Base-by-base conservation (phyloP, 192 early-diverging fungal species). In the Entophlyctis luteolus region DNA sequence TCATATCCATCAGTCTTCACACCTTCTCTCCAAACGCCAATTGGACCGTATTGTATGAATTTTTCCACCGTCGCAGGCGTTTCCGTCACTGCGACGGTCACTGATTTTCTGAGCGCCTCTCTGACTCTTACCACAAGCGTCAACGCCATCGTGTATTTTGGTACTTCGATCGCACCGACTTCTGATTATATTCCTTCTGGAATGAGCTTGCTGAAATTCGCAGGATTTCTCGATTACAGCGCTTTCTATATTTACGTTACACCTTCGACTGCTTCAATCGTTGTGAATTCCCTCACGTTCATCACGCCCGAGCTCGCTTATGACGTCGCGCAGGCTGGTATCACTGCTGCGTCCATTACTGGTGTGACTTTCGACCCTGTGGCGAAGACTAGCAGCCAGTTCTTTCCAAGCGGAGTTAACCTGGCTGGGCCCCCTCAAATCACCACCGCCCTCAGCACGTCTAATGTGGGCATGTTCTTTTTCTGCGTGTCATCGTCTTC, bases 181-280 rank as follows among this genome's bases (percentile, higher is more conserved):
- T 8, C 49, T 8, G 62, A 65, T 31, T 55, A 71, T 28, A 39
- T 71, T 33, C 60, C 59, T 4, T 14, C 59, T 4, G 62, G 48
- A 39, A 39, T 46, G 23, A 54, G 35, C 4, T 38, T 59, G n/a
- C 5, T 71, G 29, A 2, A 8, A 12, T 71, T 71, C 35, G 70
- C 60, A 16, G 70, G 70, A 29, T 71, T 62, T 33, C 53, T 71
- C 16, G 70, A 71, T 23, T 71, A 55, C 33, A 59, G 70, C 18
- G 35, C 60, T 8, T 71, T 62, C 22, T 71, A 25, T 54, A 34
- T 71, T 28, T 29, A 37, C 38, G 14, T 65, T 29, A 42, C 28
- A 32, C 70, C 70, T 14, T 10, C 70, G 25, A 57, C n/a, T 2
- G 70, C 46, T 1, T 5, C 8, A 12, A 56, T 71, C 48, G 54